Evolutionary conservation across 179 eudicot species (phyloP), one percentile per base, ranked within the genome.

Genomic region (Beta corolliflora): DNA sequence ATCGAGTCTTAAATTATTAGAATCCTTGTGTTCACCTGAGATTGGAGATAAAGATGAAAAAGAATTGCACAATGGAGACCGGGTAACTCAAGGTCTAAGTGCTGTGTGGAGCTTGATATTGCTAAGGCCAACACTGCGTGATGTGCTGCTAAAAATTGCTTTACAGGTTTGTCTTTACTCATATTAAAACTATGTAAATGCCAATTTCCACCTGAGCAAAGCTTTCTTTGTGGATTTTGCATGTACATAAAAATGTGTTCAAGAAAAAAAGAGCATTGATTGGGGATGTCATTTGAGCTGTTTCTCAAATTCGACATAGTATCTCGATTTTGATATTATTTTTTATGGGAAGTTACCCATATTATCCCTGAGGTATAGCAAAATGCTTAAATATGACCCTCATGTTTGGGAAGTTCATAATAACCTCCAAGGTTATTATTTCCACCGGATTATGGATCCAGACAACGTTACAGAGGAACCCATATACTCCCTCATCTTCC

Each of bases 71-170:
- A 88, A 87, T 86, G 99, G 94, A 78, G 99, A 96, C 85, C 89
- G 97, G 77, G 98, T 96, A 64, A 91, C 94, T 68, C 99, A 96
- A 93, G 99, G 99, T 73, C 99, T 96, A 21, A 93, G 96, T 84
- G 82, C 89, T 82, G 93, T 93, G 16, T 96, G 99, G 99, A 93
- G 91, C 84, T 85, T 96, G 81, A 93, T 93, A 86, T 68, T 92
- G 90, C 85, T 84, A 83, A 89, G 99, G 80, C 99, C 99, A 80
- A 89, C 95, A 63, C 84, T 89, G 81, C 96, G 97, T 69, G 89
- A 89, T 81, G 89, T 80, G 69, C 88, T 97, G 81, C 86, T 96
- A 82, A 87, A 84, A 85, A 91, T 96, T 82, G 97, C 97, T 82
- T 87, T 94, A 84, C 91, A 96, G 99, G 99, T 96, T 77, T 75